Percentiles rank a stretch among this genome's conserved stretches.
Conservation (phyloP, 441 rosid genomes). For the Pelargonium fulgidum region DNA sequence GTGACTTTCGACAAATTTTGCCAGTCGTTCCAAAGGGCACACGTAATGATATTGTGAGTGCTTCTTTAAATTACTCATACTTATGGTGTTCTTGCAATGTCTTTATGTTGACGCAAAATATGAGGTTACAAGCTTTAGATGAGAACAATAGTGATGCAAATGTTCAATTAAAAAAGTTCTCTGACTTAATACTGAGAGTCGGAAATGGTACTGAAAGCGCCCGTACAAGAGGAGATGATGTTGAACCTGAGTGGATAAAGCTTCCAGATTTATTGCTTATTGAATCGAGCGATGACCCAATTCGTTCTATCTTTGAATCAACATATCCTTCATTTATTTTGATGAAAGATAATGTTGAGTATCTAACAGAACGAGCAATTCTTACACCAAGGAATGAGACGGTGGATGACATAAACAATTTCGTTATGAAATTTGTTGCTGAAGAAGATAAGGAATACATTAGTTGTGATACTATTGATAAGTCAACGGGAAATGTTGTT, state of each 20-base stretch:
- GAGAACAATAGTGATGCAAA: not conserved
- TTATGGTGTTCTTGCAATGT: conserved; percentile 11
- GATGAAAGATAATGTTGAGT: not conserved
- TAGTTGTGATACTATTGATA: not conserved
- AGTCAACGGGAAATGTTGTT: not conserved
- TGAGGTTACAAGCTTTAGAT: not conserved
- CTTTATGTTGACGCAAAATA: not conserved
- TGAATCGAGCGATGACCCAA: not conserved
- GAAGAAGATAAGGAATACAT: not conserved
- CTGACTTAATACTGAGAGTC: not conserved
- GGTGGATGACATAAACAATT: not conserved
- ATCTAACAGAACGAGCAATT: conserved; percentile 7
- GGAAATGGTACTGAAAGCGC: conserved; percentile 4
- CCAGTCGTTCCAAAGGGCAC: not conserved
- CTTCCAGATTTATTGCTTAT: not conserved
- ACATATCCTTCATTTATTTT: not conserved
- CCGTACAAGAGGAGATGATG: not conserved
- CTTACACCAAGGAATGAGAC: not conserved
- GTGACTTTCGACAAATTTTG: conserved; percentile 19
- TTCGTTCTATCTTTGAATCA: not conserved
- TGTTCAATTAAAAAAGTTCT: not conserved
- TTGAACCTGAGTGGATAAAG: not conserved
- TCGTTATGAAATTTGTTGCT: not conserved
- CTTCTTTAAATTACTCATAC: conserved; percentile 4
- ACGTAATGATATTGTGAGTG: not conserved